A percentile compares a stretch with the other conserved stretches of the same genome.
Evolutionary conservation across 768 basidiomycete species (phyloP).

Genomic region (Naganishia vishniacii): DNA sequence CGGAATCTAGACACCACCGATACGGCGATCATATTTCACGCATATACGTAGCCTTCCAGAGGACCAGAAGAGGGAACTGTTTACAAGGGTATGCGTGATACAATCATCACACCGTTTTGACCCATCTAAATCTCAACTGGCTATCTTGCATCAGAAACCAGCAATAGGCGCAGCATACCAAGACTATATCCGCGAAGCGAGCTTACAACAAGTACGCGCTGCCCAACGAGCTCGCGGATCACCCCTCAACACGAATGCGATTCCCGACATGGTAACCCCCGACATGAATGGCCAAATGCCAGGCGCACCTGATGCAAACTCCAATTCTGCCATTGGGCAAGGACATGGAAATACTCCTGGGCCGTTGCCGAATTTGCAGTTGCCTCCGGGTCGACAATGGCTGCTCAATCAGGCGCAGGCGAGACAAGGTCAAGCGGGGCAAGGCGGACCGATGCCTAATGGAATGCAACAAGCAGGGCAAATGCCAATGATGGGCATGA

Average conservation of each 20-base stretch:
- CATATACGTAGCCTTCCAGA: conserved; percentile 5
- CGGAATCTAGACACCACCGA: conserved; percentile 19
- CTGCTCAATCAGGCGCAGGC: conserved; percentile 17
- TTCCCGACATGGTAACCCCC: conserved; percentile 1
- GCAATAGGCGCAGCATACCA: conserved; percentile 4
- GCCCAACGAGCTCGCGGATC: conserved; percentile 7
- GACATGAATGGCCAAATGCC: not conserved
- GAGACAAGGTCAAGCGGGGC: conserved; percentile 1
- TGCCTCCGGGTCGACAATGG: conserved; percentile 18
- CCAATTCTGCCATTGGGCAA: not conserved
- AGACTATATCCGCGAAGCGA: conserved; percentile 3
- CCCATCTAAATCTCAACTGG: not conserved
- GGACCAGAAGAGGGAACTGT: conserved; percentile 20
- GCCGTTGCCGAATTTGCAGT: conserved; percentile 21
- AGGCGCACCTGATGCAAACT: not conserved
- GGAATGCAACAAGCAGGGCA: conserved; percentile 6
- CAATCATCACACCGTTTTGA: not conserved
- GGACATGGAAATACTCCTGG: conserved; percentile 4
- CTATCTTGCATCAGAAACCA: not conserved
- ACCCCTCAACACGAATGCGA: not conserved
- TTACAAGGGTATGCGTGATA: conserved; percentile 16
- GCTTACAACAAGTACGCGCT: conserved; percentile 1
- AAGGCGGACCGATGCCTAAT: not conserved
- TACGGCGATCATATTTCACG: conserved; percentile 22
- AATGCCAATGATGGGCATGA: conserved; percentile 16